Evolutionary conservation across 2,329 filamentous ascomycete species (phyloP).

Genomic region (Colletotrichum brevisporum): DNA sequence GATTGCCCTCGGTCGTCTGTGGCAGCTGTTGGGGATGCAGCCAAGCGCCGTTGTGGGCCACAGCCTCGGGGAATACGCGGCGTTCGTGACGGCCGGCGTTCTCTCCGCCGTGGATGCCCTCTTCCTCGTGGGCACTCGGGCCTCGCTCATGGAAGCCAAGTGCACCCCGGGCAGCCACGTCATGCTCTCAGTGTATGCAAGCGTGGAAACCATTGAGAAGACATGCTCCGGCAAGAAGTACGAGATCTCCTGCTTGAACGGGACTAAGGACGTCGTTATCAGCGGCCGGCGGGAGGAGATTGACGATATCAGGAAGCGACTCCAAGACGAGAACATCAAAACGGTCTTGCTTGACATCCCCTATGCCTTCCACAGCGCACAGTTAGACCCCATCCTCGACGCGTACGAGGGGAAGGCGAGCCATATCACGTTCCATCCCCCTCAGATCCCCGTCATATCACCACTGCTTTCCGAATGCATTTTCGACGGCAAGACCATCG

Average conservation of each 20-base stretch:
- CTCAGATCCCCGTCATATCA: slow-evolving; percentile 75
- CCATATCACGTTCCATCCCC: slow-evolving; percentile 56
- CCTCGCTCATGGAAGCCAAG: slow-evolving; percentile 73
- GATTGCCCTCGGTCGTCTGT: slow-evolving; percentile 69
- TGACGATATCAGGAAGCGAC: slow-evolving; percentile 55
- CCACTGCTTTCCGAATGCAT: slow-evolving; percentile 71
- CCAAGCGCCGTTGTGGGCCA: slow-evolving; percentile 71
- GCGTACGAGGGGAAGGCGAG: slow-evolving; percentile 66
- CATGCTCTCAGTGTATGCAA: slow-evolving; percentile 66
- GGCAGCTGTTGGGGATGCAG: slow-evolving; percentile 68
- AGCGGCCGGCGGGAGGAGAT: slow-evolving; percentile 59
- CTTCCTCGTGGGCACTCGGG: slow-evolving; percentile 78
- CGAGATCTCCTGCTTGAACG: slow-evolving; percentile 80
- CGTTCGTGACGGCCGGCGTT: slow-evolving; percentile 78
- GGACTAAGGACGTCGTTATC: slow-evolving; percentile 80
- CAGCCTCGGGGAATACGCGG: slow-evolving; percentile 81
- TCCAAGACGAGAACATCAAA: slow-evolving; percentile 53
- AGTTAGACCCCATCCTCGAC: slow-evolving; percentile 69
- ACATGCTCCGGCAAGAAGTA: slow-evolving; percentile 51
- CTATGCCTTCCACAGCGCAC: slow-evolving; percentile 67
- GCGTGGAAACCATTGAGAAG: slow-evolving; percentile 67
- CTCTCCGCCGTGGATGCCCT: slow-evolving; percentile 79
- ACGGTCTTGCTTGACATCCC: slow-evolving; percentile 62
- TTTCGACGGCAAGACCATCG: slow-evolving; percentile 60
- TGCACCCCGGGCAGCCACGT: slow-evolving; percentile 77